Percentiles rank a stretch among this genome's conserved stretches.
phyloP scores from a whole-genome alignment of 2,329 filamentous ascomycete species.

The Pseudogymnoascus sp. region DNA sequence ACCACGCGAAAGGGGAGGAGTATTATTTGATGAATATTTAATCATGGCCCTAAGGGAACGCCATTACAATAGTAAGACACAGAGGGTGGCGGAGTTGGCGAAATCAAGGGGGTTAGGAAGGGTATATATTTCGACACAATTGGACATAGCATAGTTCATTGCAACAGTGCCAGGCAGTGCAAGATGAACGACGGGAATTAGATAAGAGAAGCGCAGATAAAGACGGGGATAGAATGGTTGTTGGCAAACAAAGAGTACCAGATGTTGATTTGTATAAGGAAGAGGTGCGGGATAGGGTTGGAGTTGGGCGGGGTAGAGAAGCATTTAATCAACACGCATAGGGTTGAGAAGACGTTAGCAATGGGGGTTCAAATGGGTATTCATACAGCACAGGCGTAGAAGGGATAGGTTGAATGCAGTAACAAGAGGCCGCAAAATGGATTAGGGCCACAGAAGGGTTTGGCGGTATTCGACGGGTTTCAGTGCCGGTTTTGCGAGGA shows the following conservation, averaged over 20 bases:
- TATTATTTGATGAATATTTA: too few relatives aligned
- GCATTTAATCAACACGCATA: background rate
- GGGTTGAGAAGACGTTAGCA: background rate
- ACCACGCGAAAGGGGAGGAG: too few relatives aligned
- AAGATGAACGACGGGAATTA: background rate
- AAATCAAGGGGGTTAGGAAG: background rate
- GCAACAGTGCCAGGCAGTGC: too few relatives aligned
- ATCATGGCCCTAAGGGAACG: too few relatives aligned
- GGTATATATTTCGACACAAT: background rate
- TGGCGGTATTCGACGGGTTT: background rate
- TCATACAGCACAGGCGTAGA: background rate
- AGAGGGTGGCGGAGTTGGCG: background rate
- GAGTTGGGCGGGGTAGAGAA: background rate
- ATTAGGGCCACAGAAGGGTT: background rate
- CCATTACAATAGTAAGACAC: too few relatives aligned
- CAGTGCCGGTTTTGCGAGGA: background rate
- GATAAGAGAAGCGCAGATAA: background rate
- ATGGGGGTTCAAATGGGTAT: background rate
- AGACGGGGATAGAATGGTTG: too few relatives aligned
- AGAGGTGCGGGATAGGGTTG: background rate
- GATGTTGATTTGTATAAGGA: too few relatives aligned
- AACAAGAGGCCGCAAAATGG: background rate
- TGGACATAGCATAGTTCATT: background rate
- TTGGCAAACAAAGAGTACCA: too few relatives aligned
- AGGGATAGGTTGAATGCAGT: background rate